Base-by-base conservation (phyloP, 495 filamentous ascomycete species). In the Neohortaea acidophila region DNA sequence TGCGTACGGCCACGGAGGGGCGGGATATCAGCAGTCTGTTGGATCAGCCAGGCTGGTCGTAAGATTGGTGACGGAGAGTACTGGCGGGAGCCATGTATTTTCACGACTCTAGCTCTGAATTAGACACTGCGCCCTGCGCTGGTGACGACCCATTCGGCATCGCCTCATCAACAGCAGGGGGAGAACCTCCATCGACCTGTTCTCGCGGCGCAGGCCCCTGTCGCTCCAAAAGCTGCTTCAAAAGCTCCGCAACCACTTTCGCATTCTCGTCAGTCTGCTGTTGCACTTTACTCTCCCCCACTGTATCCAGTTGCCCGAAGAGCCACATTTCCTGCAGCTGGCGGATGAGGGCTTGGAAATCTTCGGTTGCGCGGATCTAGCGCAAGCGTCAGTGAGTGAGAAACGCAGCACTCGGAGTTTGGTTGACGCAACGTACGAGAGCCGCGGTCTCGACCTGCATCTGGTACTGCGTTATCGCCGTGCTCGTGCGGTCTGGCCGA, bases 261-360 rank as follows among this genome's bases (percentile, higher is more conserved):
- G 63, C 71, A 42, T 73, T 60, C 23, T 58, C 56, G 48, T 74
- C 71, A 13, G 69, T 59, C 49, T 63, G 60, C 50, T 68, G 59
- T 41, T 63, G 57, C 20, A 54, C 54, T 31, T 45, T 36, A 21
- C 38, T 51, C 21, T 54, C 37, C 3, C 69, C 70, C 7, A 80
- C 52, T 0, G 75, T 77, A 17, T 79, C 60, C n/a, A 82, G 61
- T 42, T 75, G 68, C 12, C 79, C 78, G 48, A 79, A 80, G 18
- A 81, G 59, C 78, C 78, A 83, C n/a, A 70, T 64, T 48, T 83
- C 79, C 55, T 82, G 79, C 60, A 83, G 59, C 5, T 63, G 58
- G 11, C 77, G 66, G 22, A 69, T 77, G 11, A 83, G 51, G 9
- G 65, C 61, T 25, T 79, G 60, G 15, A 79, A 54, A 36, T 83